Base-by-base conservation (phyloP, 2,329 filamentous ascomycete genomes). In the Xylaria sp. region DNA sequence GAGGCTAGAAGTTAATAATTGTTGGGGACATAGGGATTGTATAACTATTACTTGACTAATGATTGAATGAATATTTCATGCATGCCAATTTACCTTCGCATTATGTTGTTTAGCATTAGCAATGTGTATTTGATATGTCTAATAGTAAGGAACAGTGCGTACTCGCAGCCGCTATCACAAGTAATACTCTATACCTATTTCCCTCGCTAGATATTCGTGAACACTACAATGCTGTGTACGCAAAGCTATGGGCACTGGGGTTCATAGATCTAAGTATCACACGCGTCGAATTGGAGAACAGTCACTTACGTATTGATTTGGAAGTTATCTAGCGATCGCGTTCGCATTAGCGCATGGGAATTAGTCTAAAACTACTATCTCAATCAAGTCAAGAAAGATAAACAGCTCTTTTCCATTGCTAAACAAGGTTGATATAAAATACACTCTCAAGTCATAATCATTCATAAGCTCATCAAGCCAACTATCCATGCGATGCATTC, bases 381-480 rank as follows among this genome's bases (percentile, higher is more conserved):
- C 12, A 23, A 32, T 34, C 0, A 4, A 43, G 13, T 25, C 15
- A 23, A 23, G 28, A 20, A 20, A 65, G 36, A 36, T 28, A 12
- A 32, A 34, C 41, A 20, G 30, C n/a, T 39, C 32, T 36, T 53
- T 67, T 60, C 56, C 34, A 13, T 52, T 56, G 4, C 63, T 7
- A 13, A 28, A 39, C 34, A 39, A 8, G 4, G 20, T 56, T 30
- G 30, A 20, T 20, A 65, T 65, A 53, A 36, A 59, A 64, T 64
- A 69, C 56, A 67, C 34, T 20, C 32, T 20, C 32, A 59, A 63
- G 55, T 74, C 71, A 60, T 74, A 39, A 65, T 60, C 58, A 62
- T 69, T 71, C 71, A 46, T 69, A 20, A 65, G 28, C 46, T 65
- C 65, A 18, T 64, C 46, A 66, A 55, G 30, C 52, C 43, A 56